Percentiles rank a stretch among this genome's conserved stretches.
These are phyloP conservation scores for Zygnema circumcarinatum DNA, from an alignment of 139 green algal genomes.

Conservation along the genomic window DNA sequence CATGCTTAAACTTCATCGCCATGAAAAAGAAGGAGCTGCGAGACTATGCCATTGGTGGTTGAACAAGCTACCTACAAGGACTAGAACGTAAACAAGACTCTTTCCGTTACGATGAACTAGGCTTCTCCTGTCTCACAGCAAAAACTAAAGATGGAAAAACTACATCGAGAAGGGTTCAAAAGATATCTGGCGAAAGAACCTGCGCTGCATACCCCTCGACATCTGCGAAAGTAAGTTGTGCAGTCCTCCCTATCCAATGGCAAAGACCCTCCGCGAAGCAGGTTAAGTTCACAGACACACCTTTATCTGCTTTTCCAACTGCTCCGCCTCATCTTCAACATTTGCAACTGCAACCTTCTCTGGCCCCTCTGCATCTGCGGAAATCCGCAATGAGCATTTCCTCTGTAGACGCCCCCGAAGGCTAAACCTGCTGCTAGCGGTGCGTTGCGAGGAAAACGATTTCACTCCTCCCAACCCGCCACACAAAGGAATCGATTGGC, in stretches of 20 bases:
- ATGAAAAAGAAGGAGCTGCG: no score
- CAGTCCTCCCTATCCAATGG: background rate
- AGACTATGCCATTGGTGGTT: background rate
- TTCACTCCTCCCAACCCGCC: background rate
- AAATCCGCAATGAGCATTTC: conserved; percentile 7
- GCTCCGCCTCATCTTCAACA: conserved; percentile 38
- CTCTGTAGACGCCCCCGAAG: background rate
- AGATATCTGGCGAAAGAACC: background rate
- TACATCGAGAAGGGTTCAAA: conserved; percentile 4
- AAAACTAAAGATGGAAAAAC: conserved; percentile 15
- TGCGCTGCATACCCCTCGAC: background rate
- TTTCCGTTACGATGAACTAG: background rate
- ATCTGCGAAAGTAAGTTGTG: conserved; percentile 6
- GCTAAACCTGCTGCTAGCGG: background rate
- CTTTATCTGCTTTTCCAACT: conserved; percentile 47
- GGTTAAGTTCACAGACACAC: conserved; percentile 14
- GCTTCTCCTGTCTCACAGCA: background rate
- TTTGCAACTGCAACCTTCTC: conserved; percentile 20
- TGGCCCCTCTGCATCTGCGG: background rate
- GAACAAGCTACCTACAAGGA: background rate
- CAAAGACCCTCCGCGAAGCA: background rate
- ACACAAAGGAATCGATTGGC: background rate
- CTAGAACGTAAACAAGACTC: background rate
- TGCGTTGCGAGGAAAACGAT: background rate
- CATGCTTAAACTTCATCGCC: no score